phyloP scores from a whole-genome alignment of 495 filamentous ascomycete species.

The Aspergillus olivimuriae region DNA sequence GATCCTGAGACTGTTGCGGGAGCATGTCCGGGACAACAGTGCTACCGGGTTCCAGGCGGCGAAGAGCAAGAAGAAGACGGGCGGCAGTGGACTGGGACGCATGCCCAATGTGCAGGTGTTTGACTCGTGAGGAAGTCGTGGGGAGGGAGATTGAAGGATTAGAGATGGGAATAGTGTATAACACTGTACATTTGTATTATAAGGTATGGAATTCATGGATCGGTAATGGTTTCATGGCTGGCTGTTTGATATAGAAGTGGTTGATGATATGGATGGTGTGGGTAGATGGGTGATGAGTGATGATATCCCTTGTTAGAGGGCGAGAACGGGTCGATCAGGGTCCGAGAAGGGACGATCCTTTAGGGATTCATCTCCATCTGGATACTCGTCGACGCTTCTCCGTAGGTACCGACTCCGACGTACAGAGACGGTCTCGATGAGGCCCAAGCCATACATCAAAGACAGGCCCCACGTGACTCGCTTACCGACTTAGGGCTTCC shows the following conservation, averaged over 20 bases:
- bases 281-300: neutral
- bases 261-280: neutral
- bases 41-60: conserved; percentile 46
- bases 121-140: conserved; percentile 18
- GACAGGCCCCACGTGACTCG: conserved; percentile 22
- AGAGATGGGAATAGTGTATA: neutral
- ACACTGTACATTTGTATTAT: neutral
- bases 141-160: neutral
- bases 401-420: no score
- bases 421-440: no score
- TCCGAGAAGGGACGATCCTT: no score
- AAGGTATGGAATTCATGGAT: neutral
- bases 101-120: conserved; percentile 52
- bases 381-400: no score
- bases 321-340: neutral
- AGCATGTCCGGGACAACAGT: conserved; percentile 65
- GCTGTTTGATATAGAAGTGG: neutral
- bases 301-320: neutral
- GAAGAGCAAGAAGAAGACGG: conserved; percentile 39
- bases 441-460: neutral
- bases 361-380: neutral
- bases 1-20: conserved; percentile 66
- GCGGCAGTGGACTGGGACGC: conserved; percentile 41
- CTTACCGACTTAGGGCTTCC: conserved; percentile 37
- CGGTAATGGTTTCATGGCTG: no score